Evolutionary conservation across 1,139 yeast genomes (phyloP), one percentile per base, ranked within the genome.

Genomic region (Debaryomycetaceae sp.): DNA sequence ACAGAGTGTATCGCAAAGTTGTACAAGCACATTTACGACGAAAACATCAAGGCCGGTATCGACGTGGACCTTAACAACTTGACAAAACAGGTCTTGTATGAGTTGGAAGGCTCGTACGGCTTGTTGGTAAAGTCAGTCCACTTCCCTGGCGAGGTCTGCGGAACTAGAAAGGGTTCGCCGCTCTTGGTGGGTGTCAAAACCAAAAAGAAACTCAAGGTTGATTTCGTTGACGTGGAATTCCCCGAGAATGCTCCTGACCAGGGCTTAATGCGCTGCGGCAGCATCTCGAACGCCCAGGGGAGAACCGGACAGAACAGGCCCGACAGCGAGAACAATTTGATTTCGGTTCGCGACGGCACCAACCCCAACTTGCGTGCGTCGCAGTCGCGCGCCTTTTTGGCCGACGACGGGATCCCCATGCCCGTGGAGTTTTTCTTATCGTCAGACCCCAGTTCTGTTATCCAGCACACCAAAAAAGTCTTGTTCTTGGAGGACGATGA

Each of bases 121-220:
- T 68, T 92, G 52, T 69, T 92, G 51, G 92, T 92, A 48, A 87
- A 83, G 59, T 83, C 95, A 5, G 62, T 73, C 29, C 95, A 85
- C 60, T 92, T 77, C 60, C 98, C 98, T 26, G 83, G 87, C 54
- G 98, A 92, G 64, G 77, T 87, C 30, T 82, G 92, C 49, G 98
- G 96, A 44, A 86, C 97, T 29, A 81, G 97, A 67, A 90, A 87
- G 61, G 99, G 99, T 47, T 87, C 97, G 28, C 98, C 99, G 16
- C 69, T 92, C 51, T 72, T 92, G 51, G 85, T 92, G 40, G 99
- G 99, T 61, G 97, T 92, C 41, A 87, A 86, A 67, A 85, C 96
- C 32, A 94, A 86, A 49, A 79, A 77, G 57, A 87, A 85, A 55
- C 75, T 92, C 58, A 92, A 90, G 64, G 96, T 87, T 40, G 99